Conservation (phyloP, 148 eudicot species). For the Rhododendron williamsianum region DNA sequence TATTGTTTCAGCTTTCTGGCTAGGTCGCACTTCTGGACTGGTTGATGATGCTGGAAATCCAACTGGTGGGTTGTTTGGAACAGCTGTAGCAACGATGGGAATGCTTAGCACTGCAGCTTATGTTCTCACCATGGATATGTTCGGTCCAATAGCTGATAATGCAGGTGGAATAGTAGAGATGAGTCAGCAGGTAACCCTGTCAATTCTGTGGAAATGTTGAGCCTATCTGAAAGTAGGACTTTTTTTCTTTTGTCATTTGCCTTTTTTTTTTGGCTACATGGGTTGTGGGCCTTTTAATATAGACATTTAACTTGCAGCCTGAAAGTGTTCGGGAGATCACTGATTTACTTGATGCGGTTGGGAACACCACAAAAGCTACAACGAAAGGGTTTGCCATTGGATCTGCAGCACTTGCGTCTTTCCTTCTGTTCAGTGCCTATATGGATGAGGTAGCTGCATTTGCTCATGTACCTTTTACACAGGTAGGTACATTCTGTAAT, state of each 20-base stretch:
- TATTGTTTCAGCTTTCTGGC: slow-evolving; percentile 88
- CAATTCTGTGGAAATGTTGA: slow-evolving; percentile 8
- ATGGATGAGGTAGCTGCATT: slow-evolving; percentile 98
- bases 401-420: slow-evolving; percentile 98
- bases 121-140: slow-evolving; percentile 99
- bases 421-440: slow-evolving; percentile 97
- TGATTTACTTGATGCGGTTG: slow-evolving; percentile 96
- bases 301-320: slow-evolving; percentile 47
- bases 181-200: slow-evolving; percentile 86
- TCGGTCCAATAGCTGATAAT: slow-evolving; percentile 99
- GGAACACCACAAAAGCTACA: slow-evolving; percentile 98
- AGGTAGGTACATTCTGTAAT: slow-evolving; percentile 40
- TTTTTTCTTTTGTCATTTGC: background rate
- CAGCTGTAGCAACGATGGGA: slow-evolving; percentile 99
- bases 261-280: slow-evolving; percentile 7
- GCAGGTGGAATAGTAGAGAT: slow-evolving; percentile 99
- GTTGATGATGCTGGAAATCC: slow-evolving; percentile 91
- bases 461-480: slow-evolving; percentile 63
- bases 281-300: slow-evolving; percentile 3
- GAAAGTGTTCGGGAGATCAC: slow-evolving; percentile 97
- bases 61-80: slow-evolving; percentile 96
- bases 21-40: slow-evolving; percentile 91
- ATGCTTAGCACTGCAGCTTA: slow-evolving; percentile 99
- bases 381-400: slow-evolving; percentile 99
- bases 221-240: background rate